Conservation (phyloP, 345 rosid species). For the Melaleuca alternifolia region DNA sequence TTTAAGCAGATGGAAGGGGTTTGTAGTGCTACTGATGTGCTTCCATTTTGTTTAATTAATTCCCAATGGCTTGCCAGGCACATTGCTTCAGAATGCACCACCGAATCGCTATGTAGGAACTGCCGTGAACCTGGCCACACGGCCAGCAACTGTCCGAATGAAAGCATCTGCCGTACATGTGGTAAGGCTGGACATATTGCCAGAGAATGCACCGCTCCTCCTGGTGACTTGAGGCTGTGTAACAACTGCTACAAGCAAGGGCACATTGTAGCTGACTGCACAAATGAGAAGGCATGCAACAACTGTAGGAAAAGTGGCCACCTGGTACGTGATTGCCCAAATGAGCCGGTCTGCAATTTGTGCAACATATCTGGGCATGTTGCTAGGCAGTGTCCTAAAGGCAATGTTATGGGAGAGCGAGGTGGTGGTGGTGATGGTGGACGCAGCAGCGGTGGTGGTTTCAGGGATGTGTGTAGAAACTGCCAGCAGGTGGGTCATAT, state of each 20-base stretch:
- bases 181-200: slow-evolving; percentile 94
- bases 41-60: neutral
- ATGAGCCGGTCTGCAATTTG: slow-evolving; percentile 68
- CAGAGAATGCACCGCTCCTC: slow-evolving; percentile 69
- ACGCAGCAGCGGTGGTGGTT: slow-evolving; percentile 21
- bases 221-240: slow-evolving; percentile 80
- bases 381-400: slow-evolving; percentile 80
- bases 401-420: slow-evolving; percentile 33
- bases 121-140: slow-evolving; percentile 92
- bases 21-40: too few relatives aligned
- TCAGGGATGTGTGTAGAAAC: too few relatives aligned
- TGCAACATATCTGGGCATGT: slow-evolving; percentile 79
- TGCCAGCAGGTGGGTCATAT: too few relatives aligned
- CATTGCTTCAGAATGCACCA: slow-evolving; percentile 88
- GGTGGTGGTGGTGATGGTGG: slow-evolving; percentile 13
- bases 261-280: slow-evolving; percentile 80
- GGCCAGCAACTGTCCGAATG: slow-evolving; percentile 77
- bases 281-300: slow-evolving; percentile 94
- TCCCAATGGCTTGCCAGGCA: slow-evolving; percentile 37
- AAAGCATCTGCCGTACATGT: slow-evolving; percentile 95
- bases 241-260: slow-evolving; percentile 96
- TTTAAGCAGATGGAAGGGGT: too few relatives aligned
- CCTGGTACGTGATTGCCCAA: slow-evolving; percentile 77
- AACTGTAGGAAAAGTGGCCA: slow-evolving; percentile 92
- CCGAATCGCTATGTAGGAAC: slow-evolving; percentile 87